phyloP scores from a whole-genome alignment of 2,329 filamentous ascomycete genomes.

The Hymenoscyphus repandus region DNA sequence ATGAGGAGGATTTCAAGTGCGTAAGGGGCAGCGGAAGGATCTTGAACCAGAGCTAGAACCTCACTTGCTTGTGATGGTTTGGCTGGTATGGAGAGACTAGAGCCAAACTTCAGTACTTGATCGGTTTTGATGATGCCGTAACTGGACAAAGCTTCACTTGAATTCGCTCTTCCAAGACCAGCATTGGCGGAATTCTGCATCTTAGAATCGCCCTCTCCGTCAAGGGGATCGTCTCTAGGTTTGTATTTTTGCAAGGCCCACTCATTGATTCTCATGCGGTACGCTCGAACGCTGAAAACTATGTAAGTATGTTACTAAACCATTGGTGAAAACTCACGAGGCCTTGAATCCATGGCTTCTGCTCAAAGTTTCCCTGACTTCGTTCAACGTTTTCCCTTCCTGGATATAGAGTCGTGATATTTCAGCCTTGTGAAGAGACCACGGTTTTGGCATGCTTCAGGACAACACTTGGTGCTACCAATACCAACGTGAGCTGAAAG shows the following conservation, averaged over 20 bases:
- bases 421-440: slow-evolving; percentile 11
- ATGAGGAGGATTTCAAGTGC: slow-evolving; percentile 14
- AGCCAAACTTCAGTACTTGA: not conserved
- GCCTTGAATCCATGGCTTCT: slow-evolving; percentile 9
- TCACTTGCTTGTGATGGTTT: slow-evolving; percentile 5
- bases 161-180: not conserved
- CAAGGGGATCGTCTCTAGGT: not conserved
- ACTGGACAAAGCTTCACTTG: not conserved
- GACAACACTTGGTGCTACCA: not conserved
- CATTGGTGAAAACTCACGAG: slow-evolving; percentile 8
- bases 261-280: slow-evolving; percentile 17
- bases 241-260: slow-evolving; percentile 16
- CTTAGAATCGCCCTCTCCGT: not conserved
- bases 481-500: not conserved
- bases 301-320: not conserved
- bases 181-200: not conserved
- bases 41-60: slow-evolving; percentile 6
- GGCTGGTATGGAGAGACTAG: not conserved
- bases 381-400: slow-evolving; percentile 7
- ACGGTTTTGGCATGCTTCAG: slow-evolving; percentile 13
- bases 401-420: slow-evolving; percentile 13
- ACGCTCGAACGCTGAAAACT: slow-evolving; percentile 8
- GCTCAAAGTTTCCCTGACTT: slow-evolving; percentile 12
- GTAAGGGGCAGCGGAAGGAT: not conserved
- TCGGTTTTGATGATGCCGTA: not conserved